phyloP scores from a whole-genome alignment of 177 flowering plant species.

The Vitis hybrid region DNA sequence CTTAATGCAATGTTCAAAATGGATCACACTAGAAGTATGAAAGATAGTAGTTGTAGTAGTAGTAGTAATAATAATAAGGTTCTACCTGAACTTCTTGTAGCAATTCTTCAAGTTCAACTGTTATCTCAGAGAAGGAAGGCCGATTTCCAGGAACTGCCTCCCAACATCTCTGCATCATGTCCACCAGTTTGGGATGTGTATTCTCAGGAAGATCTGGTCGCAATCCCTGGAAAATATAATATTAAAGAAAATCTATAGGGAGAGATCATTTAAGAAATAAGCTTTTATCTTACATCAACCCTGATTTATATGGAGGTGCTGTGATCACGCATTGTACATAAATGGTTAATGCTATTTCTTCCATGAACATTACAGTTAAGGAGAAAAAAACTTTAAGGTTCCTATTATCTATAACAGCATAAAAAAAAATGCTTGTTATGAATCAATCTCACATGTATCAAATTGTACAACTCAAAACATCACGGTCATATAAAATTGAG shows the following conservation, averaged over 20 bases:
- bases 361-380: no score
- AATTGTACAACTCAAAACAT: no score
- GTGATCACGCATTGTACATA: no score
- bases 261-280: background rate
- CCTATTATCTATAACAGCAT: no score
- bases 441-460: no score
- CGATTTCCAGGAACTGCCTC: conserved; percentile 55
- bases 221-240: conserved; percentile 52
- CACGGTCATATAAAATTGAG: no score
- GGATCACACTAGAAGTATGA: no score
- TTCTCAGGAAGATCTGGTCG: conserved; percentile 76
- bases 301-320: background rate
- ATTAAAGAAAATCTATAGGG: background rate
- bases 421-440: no score
- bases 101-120: conserved; percentile 57
- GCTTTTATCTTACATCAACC: background rate
- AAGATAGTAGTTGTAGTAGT: no score
- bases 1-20: no score
- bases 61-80: background rate
- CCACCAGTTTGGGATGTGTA: conserved; percentile 61
- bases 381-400: no score
- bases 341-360: no score
- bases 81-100: conserved; percentile 51
- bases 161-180: conserved; percentile 94
- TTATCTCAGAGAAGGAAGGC: conserved; percentile 72